Evolutionary conservation across 139 green algal species (phyloP).

Genomic region (Nannochloris sp.): DNA sequence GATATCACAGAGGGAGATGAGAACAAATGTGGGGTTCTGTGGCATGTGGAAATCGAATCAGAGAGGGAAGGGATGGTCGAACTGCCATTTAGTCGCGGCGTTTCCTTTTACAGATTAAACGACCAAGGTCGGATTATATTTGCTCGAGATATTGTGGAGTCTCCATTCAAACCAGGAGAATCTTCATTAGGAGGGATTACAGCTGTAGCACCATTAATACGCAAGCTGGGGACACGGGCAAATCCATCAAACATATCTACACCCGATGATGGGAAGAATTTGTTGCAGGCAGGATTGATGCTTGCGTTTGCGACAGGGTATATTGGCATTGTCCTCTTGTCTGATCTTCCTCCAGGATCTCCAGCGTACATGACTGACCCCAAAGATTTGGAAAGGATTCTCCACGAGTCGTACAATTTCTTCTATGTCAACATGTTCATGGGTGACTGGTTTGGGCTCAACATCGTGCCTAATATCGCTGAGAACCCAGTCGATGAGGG

Average conservation of each 20-base stretch:
- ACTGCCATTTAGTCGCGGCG: conserved; percentile 73
- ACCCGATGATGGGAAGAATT: conserved; percentile 15
- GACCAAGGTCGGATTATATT: conserved; percentile 47
- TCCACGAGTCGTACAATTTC: conserved; percentile 73
- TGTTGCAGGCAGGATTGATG: conserved; percentile 32
- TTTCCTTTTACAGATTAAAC: conserved; percentile 59
- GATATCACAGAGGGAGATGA: conserved; percentile 51
- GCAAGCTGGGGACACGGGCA: conserved; percentile 42
- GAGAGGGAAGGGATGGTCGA: conserved; percentile 25
- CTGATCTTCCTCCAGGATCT: conserved; percentile 36
- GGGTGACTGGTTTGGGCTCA: conserved; percentile 25
- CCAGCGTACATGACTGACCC: conserved; percentile 33
- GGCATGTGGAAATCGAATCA: conserved; percentile 62
- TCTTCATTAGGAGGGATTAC: conserved; percentile 40
- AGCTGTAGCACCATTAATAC: conserved; percentile 35
- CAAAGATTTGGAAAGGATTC: conserved; percentile 33
- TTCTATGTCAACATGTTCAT: conserved; percentile 75
- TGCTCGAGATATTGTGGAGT: conserved; percentile 67
- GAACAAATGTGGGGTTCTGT: conserved; percentile 48
- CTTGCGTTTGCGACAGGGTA: conserved; percentile 63
- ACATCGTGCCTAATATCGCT: conserved; percentile 32
- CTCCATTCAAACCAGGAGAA: conserved; percentile 56
- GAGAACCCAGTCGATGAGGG: conserved; percentile 48
- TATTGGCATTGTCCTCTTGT: conserved; percentile 44
- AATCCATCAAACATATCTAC: conserved; percentile 41